These are phyloP conservation scores for Rhodocollybia butyracea DNA, from an alignment of 768 basidiomycete genomes.

Conservation along the genomic window DNA sequence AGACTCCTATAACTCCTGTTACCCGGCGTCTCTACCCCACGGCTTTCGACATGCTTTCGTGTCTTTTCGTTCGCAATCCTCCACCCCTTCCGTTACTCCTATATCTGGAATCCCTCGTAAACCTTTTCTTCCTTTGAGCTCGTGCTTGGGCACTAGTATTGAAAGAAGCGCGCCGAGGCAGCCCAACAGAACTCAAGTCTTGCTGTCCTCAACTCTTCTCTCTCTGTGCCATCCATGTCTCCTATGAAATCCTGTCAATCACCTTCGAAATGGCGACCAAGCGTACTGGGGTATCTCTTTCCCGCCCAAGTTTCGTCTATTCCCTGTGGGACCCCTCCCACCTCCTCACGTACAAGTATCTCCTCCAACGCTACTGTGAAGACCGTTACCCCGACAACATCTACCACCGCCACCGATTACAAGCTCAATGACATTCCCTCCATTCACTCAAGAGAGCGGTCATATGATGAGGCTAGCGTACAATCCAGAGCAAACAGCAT, in stretches of 20 bases:
- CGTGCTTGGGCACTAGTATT: conserved; percentile 31
- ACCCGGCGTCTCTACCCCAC: no score
- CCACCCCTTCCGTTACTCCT: conserved; percentile 8
- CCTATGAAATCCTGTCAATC: conserved; percentile 20
- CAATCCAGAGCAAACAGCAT: background rate
- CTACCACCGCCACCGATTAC: conserved; percentile 43
- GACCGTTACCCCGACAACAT: conserved; percentile 49
- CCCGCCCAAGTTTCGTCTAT: conserved; percentile 40
- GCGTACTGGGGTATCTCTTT: conserved; percentile 61
- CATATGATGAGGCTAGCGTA: no score
- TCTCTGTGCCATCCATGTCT: conserved; percentile 12
- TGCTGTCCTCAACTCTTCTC: conserved; percentile 34
- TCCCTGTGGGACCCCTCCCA: conserved; percentile 36
- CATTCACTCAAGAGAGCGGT: conserved; percentile 32
- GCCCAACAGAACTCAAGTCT: conserved; percentile 52
- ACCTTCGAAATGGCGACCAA: conserved; percentile 58
- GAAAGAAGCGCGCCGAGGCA: conserved; percentile 24
- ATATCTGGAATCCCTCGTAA: conserved; percentile 32
- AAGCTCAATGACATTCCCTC: conserved; percentile 31
- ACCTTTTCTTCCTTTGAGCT: conserved; percentile 40
- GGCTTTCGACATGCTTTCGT: no score
- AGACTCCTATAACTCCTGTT: no score
- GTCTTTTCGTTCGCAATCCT: conserved; percentile 17
- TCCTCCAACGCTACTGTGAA: conserved; percentile 48
- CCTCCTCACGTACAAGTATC: conserved; percentile 53